Base-by-base conservation (phyloP, 2,329 filamentous ascomycete genomes). In the Pseudogymnoascus sp. region DNA sequence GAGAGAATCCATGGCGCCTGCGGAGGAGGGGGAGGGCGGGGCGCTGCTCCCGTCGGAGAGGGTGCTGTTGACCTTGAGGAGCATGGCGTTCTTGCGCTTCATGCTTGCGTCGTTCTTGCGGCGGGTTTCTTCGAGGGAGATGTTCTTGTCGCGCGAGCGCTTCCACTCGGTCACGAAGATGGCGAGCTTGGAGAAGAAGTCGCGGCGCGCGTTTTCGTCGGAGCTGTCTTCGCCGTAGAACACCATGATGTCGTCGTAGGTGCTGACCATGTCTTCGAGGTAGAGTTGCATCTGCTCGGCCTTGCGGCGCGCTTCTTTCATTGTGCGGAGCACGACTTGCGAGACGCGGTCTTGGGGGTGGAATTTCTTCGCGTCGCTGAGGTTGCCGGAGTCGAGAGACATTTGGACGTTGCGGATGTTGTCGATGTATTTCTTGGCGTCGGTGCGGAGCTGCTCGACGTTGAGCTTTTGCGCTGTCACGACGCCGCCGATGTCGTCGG, bases 311-410 rank as follows among this genome's bases (percentile, higher is more conserved):
- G 95, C 95, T 69, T 99, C 95, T 79, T 97, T 97, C 93, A 99
- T 97, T 68, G 84, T 88, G 61, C 93, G 84, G 76, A 96, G 91
- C 63, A 96, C 93, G 36, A 97, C 83, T 76, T 96, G 90, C 67
- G 88, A 89, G 47, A 97, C 93, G 66, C 95, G 90, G 75, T 99
- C 95, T 76, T 97, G 91, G 16, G 95, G 93, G 73, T 99, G 95
- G 81, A 99, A 99, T 71, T 93, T 96, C 81, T 95, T 97, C 51
- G 93, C 89, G 73, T 99, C 95, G 73, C 91, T 96, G 67, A 99
- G 80, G 74, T 96, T 97, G 70, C 95, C 95, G 36, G 87, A 89
- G 76, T 99, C 95, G 61, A 99, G 83, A 23, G 91, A 96, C 76
- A 85, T 86, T 75, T 99, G 95, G 31, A 97, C 86, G 73, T 96